Evolutionary conservation across 805 yeast species (phyloP), one percentile per base, ranked within the genome.

Genomic region (Pichia occidentalis): DNA sequence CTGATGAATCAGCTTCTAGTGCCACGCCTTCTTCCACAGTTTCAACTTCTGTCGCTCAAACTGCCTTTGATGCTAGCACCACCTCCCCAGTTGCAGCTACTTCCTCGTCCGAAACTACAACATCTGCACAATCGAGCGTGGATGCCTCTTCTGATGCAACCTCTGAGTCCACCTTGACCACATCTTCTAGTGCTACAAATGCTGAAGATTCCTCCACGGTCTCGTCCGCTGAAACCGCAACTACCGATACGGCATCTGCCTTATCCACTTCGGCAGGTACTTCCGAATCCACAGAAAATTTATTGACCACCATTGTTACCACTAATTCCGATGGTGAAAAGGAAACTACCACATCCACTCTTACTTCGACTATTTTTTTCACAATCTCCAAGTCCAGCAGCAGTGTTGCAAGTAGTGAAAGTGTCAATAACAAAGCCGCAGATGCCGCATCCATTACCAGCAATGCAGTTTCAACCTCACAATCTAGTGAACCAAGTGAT

Each of bases 251-350:
- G n/a, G n/a, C n/a, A n/a, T n/a, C n/a, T n/a, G n/a, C n/a, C n/a
- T n/a, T n/a, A n/a, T 49, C 59, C 5, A 38, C 44, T 2, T n/a
- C 29, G 7, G 17, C 21, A 13, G 20, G 34, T 9, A 25, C 39
- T 13, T 18, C 30, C 14, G 17, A 16, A 11, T 16, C 25, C 17
- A 9, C 22, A 3, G 22, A 14, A 2, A 3, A 10, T 21, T n/a
- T 11, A 8, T 20, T 13, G 5, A 38, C 37, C 6, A 24, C 29
- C 9, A 13, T 35, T 5, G 32, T 32, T 2, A 35, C 39, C 4
- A 32, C 37, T 1, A 24, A 35, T 23, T 10, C 33, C 3, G 22
- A 35, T 7, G 43, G 43, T 30, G 36, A 35, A 5, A n/a, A 16
- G 7, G 5, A 23, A 5, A 39, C 39, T 2, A 39, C 43, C 9